Evolutionary conservation across 352 stramenopile species (phyloP).

Genomic region (Phytophthora pinifolia): DNA sequence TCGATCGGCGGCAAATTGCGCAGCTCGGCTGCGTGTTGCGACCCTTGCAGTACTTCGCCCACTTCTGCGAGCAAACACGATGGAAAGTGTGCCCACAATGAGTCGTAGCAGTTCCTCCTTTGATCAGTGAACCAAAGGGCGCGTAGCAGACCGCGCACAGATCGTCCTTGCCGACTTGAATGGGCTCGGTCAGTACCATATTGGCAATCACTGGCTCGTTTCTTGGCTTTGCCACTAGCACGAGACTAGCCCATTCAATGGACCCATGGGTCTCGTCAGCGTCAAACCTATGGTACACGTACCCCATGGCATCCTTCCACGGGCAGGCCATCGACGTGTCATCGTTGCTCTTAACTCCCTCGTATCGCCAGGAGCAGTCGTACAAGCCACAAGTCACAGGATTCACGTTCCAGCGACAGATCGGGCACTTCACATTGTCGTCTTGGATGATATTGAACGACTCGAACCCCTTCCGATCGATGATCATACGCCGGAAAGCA

Average conservation of each 20-base stretch:
- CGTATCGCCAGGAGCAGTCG: slow-evolving; percentile 36
- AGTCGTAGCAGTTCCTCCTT: neutral
- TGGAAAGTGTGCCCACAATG: slow-evolving; percentile 14
- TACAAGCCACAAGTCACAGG: slow-evolving; percentile 38
- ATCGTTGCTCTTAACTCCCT: slow-evolving; percentile 25
- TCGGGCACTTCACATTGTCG: slow-evolving; percentile 18
- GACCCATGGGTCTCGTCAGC: slow-evolving; percentile 17
- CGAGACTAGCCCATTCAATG: slow-evolving; percentile 18
- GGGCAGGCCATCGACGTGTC: no score
- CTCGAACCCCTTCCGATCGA: slow-evolving; percentile 12
- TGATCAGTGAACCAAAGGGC: neutral
- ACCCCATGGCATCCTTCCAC: slow-evolving; percentile 1
- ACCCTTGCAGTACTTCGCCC: slow-evolving; percentile 2
- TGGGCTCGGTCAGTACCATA: neutral
- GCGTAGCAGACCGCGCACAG: slow-evolving; percentile 4
- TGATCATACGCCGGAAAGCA: slow-evolving; percentile 26
- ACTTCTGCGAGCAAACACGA: neutral
- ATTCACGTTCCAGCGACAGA: slow-evolving; percentile 14
- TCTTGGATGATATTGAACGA: slow-evolving; percentile 28
- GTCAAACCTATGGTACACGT: slow-evolving; percentile 27
- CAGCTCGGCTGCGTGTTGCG: slow-evolving; percentile 2
- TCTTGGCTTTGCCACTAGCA: slow-evolving; percentile 15
- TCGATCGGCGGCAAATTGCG: neutral
- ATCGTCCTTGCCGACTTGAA: neutral
- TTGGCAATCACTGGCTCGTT: neutral